phyloP scores from a whole-genome alignment of 768 basidiomycete species.

The Kwoniella sp. region DNA sequence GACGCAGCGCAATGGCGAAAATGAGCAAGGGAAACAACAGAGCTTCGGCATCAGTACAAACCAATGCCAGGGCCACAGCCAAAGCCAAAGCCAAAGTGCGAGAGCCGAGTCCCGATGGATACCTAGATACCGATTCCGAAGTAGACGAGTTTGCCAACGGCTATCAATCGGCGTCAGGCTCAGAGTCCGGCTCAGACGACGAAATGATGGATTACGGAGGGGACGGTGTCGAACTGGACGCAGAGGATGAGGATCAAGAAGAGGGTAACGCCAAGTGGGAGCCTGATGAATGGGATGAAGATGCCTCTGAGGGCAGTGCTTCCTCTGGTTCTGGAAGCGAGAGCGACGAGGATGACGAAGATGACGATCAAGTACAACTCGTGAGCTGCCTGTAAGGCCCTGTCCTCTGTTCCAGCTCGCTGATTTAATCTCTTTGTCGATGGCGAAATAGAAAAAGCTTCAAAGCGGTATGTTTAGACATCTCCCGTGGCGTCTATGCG shows the following conservation, averaged over 20 bases:
- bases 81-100: background rate
- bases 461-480: constrained; percentile 38
- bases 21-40: background rate
- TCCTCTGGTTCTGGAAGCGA: constrained; percentile 16
- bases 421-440: background rate
- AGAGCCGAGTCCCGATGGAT: constrained; percentile 18
- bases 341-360: constrained; percentile 31
- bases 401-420: background rate
- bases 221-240: no score
- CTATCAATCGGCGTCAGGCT: constrained; percentile 15
- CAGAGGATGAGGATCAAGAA: constrained; percentile 36
- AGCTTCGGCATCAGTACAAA: background rate
- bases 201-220: constrained; percentile 1
- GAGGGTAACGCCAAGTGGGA: constrained; percentile 42
- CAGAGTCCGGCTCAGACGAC: constrained; percentile 1
- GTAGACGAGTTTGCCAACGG: constrained; percentile 54
- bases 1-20: background rate
- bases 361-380: constrained; percentile 24
- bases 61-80: background rate
- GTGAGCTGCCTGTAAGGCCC: constrained; percentile 11
- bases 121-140: constrained; percentile 50
- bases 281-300: constrained; percentile 46
- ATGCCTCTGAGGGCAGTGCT: constrained; percentile 28
- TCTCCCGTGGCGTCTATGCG: no score
- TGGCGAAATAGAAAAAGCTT: constrained; percentile 24